A percentile compares a stretch with the other conserved stretches of the same genome.
Conservation (phyloP, 2,329 filamentous ascomycete species). For the Penicillium olsonii region DNA sequence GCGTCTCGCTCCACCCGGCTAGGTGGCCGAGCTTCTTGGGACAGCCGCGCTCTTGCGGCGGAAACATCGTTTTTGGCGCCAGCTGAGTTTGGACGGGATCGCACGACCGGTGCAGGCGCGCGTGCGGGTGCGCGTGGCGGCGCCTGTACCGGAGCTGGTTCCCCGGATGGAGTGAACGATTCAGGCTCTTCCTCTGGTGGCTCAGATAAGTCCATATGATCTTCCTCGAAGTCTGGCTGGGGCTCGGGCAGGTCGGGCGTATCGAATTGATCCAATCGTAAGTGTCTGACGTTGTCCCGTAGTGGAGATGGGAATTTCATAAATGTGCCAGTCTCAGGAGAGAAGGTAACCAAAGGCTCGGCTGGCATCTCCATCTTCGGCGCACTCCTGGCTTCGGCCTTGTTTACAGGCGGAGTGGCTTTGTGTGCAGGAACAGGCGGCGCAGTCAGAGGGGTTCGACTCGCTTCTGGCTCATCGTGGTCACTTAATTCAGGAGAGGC, state of each 20-base stretch:
- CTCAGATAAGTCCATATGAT: conserved; percentile 6
- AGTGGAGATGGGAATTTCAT: conserved; percentile 41
- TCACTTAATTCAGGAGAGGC: neutral
- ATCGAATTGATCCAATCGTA: conserved; percentile 19
- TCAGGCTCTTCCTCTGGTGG: conserved; percentile 11
- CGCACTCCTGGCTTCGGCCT: conserved; percentile 21
- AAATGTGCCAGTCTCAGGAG: conserved; percentile 48
- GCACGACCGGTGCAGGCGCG: neutral
- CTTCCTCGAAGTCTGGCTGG: conserved; percentile 7
- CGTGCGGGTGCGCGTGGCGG: neutral
- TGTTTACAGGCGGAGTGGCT: conserved; percentile 4
- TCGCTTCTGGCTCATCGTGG: conserved; percentile 14
- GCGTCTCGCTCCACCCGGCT: conserved; percentile 13
- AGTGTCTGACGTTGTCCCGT: conserved; percentile 29
- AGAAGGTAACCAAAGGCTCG: conserved; percentile 46
- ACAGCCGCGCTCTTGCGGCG: neutral
- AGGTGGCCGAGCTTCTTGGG: conserved; percentile 13
- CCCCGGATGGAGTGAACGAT: conserved; percentile 18
- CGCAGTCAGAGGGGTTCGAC: conserved; percentile 19
- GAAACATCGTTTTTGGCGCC: neutral
- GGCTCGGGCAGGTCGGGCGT: conserved; percentile 11
- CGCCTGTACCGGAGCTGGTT: conserved; percentile 8
- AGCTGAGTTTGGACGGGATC: neutral
- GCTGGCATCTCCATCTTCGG: conserved; percentile 24
- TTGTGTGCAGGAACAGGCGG: conserved; percentile 16